Evolutionary conservation across 2,329 filamentous ascomycete species (phyloP).

Genomic region (Fusarium decemcellulare): DNA sequence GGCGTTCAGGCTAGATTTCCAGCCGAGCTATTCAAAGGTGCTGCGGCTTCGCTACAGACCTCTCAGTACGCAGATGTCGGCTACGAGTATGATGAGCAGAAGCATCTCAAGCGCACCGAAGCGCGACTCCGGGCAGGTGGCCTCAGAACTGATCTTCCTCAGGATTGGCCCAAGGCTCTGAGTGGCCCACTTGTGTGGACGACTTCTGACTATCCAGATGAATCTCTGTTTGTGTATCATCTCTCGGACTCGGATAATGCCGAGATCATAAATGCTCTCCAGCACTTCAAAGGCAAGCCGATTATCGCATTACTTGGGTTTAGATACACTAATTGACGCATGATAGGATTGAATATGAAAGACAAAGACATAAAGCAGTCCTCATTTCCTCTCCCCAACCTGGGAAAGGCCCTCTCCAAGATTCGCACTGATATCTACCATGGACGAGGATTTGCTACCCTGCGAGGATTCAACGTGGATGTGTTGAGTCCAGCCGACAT

Average conservation of each 20-base stretch:
- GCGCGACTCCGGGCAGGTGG: neutral
- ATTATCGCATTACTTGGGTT: neutral
- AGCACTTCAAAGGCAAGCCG: constrained; percentile 9
- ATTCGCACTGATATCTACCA: constrained; percentile 63
- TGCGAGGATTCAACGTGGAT: constrained; percentile 67
- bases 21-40: neutral
- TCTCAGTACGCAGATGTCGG: neutral
- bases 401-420: constrained; percentile 62
- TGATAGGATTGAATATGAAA: neutral
- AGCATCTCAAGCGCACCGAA: neutral
- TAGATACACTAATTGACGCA: neutral
- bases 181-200: constrained; percentile 8
- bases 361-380: neutral
- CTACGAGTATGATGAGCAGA: neutral
- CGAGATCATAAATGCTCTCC: constrained; percentile 5
- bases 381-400: constrained; percentile 65
- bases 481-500: constrained; percentile 66
- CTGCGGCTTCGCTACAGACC: neutral
- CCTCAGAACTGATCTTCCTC: neutral
- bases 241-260: constrained; percentile 4
- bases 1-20: neutral
- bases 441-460: constrained; percentile 69
- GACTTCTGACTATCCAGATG: neutral
- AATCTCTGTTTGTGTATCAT: constrained; percentile 7
- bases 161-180: neutral